Conservation (phyloP, 108 stramenopile genomes). For the Cyclotella cryptica region DNA sequence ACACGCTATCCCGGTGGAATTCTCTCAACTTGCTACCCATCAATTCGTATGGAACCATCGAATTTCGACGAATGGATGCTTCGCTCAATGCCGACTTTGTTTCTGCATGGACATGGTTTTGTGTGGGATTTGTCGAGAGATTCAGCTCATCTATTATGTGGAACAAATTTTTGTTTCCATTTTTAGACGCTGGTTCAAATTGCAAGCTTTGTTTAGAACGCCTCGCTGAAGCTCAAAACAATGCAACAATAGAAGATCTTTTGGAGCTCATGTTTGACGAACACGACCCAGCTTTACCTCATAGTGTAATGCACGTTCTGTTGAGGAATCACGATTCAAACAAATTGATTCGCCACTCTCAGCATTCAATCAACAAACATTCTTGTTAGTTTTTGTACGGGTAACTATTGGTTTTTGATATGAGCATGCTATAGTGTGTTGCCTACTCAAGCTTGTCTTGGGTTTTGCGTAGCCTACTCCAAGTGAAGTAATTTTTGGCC, state of each 20-base stretch:
- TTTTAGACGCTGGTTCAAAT: neutral
- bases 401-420: too few relatives aligned
- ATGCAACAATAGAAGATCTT: conserved; percentile 42
- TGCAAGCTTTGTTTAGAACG: conserved; percentile 21
- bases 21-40: conserved; percentile 37
- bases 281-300: conserved; percentile 14
- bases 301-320: neutral
- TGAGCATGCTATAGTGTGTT: too few relatives aligned
- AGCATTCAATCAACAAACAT: too few relatives aligned
- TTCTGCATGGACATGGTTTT: conserved; percentile 48
- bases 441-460: too few relatives aligned
- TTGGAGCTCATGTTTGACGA: conserved; percentile 22
- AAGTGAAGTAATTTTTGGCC: too few relatives aligned
- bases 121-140: conserved; percentile 40
- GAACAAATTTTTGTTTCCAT: conserved; percentile 26
- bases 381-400: too few relatives aligned
- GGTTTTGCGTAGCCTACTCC: too few relatives aligned
- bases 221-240: conserved; percentile 30
- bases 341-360: too few relatives aligned
- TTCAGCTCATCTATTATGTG: conserved; percentile 21
- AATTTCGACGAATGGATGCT: conserved; percentile 46
- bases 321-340: conserved; percentile 7
- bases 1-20: conserved; percentile 39
- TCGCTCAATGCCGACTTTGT: conserved; percentile 40
- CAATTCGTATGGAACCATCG: conserved; percentile 39